Conservation (phyloP, 176 grass and related monocot genomes). For the Aegilops longissima region DNA sequence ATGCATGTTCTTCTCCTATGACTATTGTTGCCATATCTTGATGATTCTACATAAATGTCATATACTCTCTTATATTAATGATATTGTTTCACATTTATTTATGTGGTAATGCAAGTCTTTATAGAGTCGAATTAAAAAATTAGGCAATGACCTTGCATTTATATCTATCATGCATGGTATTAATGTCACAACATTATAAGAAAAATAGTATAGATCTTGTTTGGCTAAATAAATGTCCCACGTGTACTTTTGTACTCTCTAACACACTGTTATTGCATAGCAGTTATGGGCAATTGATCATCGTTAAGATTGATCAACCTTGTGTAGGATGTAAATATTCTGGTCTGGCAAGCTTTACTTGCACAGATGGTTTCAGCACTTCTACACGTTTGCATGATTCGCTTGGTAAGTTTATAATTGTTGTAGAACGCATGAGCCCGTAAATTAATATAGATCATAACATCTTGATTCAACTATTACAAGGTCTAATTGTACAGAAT, state of each 20-base stretch:
- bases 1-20: neutral
- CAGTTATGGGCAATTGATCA: neutral
- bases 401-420: neutral
- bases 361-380: neutral
- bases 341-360: neutral
- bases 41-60: neutral
- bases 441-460: neutral
- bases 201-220: neutral
- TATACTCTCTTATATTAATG: neutral
- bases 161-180: neutral
- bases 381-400: neutral
- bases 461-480: too few species aligned
- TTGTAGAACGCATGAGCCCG: neutral
- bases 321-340: neutral
- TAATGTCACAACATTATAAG: neutral
- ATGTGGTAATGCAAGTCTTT: neutral
- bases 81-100: neutral
- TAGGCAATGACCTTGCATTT: neutral
- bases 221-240: neutral
- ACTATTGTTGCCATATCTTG: neutral
- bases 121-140: neutral
- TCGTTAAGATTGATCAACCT: neutral
- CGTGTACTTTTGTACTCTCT: neutral
- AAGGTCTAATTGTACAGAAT: too few species aligned
- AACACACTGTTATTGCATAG: neutral